A percentile compares a stretch with the other conserved stretches of the same genome.
phyloP scores from a whole-genome alignment of 495 filamentous ascomycete genomes.

The Daldinia childiae region DNA sequence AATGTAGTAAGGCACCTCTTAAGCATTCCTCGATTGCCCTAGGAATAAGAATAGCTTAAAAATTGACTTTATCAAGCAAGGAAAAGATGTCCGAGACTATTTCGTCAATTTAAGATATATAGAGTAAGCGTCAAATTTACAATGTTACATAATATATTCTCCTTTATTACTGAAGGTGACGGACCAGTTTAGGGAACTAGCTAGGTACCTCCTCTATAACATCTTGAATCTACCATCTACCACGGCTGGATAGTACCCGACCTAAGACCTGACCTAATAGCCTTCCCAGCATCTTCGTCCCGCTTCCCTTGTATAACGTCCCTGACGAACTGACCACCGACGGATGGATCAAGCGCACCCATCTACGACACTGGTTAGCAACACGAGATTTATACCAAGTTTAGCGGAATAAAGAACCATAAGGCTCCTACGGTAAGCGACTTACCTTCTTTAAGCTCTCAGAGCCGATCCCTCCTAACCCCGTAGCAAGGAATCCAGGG shows the following conservation, averaged over 20 bases:
- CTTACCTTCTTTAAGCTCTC: constrained; percentile 48
- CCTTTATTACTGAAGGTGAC: too few species aligned
- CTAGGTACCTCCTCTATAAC: neutral
- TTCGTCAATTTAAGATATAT: too few species aligned
- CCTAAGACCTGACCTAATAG: constrained; percentile 47
- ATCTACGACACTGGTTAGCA: constrained; percentile 23
- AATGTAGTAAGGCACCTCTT: too few species aligned
- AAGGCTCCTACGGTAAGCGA: neutral
- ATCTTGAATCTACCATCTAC: constrained; percentile 26
- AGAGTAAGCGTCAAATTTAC: too few species aligned
- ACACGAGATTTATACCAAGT: neutral
- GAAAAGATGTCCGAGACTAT: too few species aligned
- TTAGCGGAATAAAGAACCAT: neutral
- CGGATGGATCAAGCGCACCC: constrained; percentile 55
- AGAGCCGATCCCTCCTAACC: constrained; percentile 51
- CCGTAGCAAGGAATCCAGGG: constrained; percentile 67
- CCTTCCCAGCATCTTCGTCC: constrained; percentile 60
- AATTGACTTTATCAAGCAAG: too few species aligned
- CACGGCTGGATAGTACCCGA: constrained; percentile 53
- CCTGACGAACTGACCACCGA: constrained; percentile 56
- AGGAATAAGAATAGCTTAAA: too few species aligned
- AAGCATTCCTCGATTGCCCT: too few species aligned
- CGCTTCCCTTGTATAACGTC: constrained; percentile 58
- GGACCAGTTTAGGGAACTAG: too few species aligned
- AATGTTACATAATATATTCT: too few species aligned